Evolutionary conservation across 805 yeast genomes (phyloP), one percentile per base, ranked within the genome.

Genomic region (Monosporozyma servazzii): DNA sequence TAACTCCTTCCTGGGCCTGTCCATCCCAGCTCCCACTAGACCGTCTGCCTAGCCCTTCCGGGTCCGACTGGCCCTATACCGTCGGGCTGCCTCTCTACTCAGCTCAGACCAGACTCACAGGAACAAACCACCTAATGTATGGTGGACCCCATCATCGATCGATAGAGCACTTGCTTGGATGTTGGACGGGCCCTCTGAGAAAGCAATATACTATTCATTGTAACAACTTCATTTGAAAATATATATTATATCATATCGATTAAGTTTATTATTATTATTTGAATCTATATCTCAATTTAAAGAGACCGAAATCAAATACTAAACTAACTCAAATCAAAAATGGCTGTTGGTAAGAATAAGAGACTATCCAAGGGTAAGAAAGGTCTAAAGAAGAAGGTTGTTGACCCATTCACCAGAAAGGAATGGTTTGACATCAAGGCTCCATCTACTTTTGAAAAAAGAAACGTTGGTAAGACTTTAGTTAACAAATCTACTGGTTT

Each of bases 381-480:
- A 79, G 97, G 97, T 72, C 79, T 88, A 76, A 90, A 91, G 95
- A 91, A 91, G 95, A 91, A 84, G 85, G 91, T 87, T 72, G 95
- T 88, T 66, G 98, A 90, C 82, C 97, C 98, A 73, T 91, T 90
- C 91, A 81, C 96, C 84, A 88, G 90, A 78, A 90, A 90, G 80
- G 97, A 90, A 69, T 90, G 98, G 97, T 89, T 80, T 76, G 95
- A 87, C 76, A 87, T 89, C 78, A 89, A 90, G 81, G 98, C 97
- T 64, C 98, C 98, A 72, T 84, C 96, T 69, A 89, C 96, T 69
- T 90, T 90, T 70, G 97, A 89, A 78, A 88, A 87, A 85, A 89
- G 96, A 79, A 87, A 87, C 69, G 97, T 89, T 72, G 98, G 98
- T 76, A 89, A 91, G 83, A 90, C 98, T 68, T 80, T 91, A 70